Evolutionary conservation across 306 rosid genomes (phyloP).

Genomic region (Arachis stenosperma): DNA sequence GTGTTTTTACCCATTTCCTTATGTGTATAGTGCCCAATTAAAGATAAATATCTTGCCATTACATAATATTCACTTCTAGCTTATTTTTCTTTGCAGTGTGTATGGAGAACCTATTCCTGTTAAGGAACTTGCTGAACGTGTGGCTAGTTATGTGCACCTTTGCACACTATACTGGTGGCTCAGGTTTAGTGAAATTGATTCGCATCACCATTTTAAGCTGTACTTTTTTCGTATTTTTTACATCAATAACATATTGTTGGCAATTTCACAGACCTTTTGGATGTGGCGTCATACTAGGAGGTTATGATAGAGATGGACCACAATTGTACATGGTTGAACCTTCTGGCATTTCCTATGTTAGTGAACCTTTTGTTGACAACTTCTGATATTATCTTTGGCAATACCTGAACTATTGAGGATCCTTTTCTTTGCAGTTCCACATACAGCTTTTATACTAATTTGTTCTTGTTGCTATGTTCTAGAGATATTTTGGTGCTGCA

Average conservation of each 20-base stretch:
- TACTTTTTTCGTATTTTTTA: conserved; percentile 28
- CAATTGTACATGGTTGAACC: conserved; percentile 97
- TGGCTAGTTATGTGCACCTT: conserved; percentile 96
- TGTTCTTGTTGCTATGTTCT: conserved; percentile 38
- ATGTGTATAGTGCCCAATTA: neutral
- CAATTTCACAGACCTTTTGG: conserved; percentile 87
- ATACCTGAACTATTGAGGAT: conserved; percentile 1
- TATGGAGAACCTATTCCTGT: conserved; percentile 91
- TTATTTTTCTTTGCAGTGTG: conserved; percentile 51
- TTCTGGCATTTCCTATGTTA: conserved; percentile 90
- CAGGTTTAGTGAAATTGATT: conserved; percentile 55
- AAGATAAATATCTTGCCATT: neutral
- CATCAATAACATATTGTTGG: conserved; percentile 15
- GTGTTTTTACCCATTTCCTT: neutral
- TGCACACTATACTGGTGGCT: conserved; percentile 99
- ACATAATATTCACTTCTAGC: conserved; percentile 30
- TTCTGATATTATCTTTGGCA: conserved; percentile 14
- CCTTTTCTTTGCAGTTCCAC: neutral
- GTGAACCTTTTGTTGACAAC: conserved; percentile 40
- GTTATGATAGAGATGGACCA: conserved; percentile 98
- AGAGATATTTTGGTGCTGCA: conserved; percentile 98
- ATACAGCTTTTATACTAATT: conserved; percentile 33
- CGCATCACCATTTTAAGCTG: conserved; percentile 29
- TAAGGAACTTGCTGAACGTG: conserved; percentile 96
- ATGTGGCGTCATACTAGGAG: conserved; percentile 95